Percentiles rank a stretch among this genome's conserved stretches.
These are phyloP conservation scores for Hirschioporus abietinus DNA, from an alignment of 768 basidiomycete species.

Conservation along the genomic window DNA sequence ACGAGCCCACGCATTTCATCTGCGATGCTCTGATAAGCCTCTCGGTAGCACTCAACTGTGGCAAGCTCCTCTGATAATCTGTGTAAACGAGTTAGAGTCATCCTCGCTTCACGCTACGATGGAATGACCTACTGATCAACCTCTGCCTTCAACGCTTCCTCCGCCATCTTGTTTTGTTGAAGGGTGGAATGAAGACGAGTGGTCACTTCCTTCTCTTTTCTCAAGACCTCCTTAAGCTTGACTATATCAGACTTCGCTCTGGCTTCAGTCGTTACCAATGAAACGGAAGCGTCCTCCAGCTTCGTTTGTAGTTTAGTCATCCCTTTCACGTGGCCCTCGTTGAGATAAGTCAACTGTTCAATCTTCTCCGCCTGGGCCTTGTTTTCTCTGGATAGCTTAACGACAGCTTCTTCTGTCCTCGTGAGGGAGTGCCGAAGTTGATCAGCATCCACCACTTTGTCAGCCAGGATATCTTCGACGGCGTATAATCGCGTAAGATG, in stretches of 20 bases:
- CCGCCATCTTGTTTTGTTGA: conserved; percentile 55
- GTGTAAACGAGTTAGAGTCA: not conserved
- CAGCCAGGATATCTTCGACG: not conserved
- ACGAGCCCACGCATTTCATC: conserved; percentile 62
- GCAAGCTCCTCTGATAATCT: conserved; percentile 28
- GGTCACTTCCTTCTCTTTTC: conserved; percentile 29
- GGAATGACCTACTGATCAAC: conserved; percentile 52
- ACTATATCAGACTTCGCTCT: conserved; percentile 4
- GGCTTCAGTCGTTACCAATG: conserved; percentile 8
- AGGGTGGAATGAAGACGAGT: conserved; percentile 46
- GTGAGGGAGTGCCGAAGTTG: not conserved
- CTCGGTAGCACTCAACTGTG: conserved; percentile 64
- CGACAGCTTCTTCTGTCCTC: conserved; percentile 17
- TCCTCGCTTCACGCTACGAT: not conserved
- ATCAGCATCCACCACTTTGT: not conserved
- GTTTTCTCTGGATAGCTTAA: conserved; percentile 21
- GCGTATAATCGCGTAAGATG: not conserved
- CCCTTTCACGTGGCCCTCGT: not conserved
- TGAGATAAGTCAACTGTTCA: not conserved
- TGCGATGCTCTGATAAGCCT: conserved; percentile 61
- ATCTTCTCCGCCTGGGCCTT: conserved; percentile 18
- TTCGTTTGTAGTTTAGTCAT: not conserved
- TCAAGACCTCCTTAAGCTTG: conserved; percentile 5
- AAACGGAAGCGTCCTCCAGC: not conserved
- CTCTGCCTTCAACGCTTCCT: conserved; percentile 64